These are phyloP conservation scores for Cladosporium velox DNA, from an alignment of 2,329 filamentous ascomycete genomes.

Conservation along the genomic window DNA sequence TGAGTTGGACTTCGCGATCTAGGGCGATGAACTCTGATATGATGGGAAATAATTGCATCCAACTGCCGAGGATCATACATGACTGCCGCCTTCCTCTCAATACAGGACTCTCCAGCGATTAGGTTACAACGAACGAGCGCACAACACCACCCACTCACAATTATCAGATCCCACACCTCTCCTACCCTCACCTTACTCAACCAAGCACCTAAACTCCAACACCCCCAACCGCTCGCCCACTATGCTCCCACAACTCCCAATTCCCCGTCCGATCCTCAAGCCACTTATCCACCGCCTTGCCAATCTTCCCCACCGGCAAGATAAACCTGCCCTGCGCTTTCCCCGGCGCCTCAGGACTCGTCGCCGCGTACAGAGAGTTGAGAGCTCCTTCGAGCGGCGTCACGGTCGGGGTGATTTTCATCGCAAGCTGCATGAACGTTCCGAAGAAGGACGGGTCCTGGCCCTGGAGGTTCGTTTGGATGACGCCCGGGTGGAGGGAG, in stretches of 20 bases:
- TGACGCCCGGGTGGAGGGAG: conserved; percentile 12
- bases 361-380: conserved; percentile 5
- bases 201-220: background rate
- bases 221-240: background rate
- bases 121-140: too few species aligned
- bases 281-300: background rate
- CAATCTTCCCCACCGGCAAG: background rate
- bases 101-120: too few species aligned
- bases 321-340: background rate
- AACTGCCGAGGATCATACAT: background rate
- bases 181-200: background rate
- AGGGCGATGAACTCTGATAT: background rate
- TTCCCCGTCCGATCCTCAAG: background rate
- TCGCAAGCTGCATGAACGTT: background rate
- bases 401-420: background rate
- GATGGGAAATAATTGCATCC: background rate
- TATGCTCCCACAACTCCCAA: background rate
- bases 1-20: background rate
- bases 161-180: too few species aligned
- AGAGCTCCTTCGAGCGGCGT: background rate
- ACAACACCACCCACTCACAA: background rate
- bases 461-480: conserved; percentile 4
- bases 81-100: background rate
- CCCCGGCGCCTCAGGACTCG: conserved; percentile 10
- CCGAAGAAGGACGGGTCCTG: background rate